Conservation (phyloP, 2,329 filamentous ascomycete species). For the Curvularia verruculosa region DNA sequence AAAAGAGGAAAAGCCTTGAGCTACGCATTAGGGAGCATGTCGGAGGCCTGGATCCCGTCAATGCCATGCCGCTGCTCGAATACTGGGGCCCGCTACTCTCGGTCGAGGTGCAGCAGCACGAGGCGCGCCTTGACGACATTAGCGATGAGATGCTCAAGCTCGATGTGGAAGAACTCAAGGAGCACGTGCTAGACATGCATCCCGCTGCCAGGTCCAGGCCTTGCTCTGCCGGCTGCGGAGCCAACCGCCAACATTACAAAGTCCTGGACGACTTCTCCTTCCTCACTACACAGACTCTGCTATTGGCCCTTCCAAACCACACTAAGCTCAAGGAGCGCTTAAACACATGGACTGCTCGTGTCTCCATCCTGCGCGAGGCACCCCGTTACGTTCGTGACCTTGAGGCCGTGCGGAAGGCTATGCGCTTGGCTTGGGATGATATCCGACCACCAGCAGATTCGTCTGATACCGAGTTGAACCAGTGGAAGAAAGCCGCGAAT, state of each 20-base stretch:
- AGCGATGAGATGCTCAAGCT: constrained; percentile 70
- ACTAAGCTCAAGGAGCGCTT: constrained; percentile 76
- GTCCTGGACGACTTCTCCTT: constrained; percentile 89
- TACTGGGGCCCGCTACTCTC: constrained; percentile 76
- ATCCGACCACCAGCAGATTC: constrained; percentile 53
- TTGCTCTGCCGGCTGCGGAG: constrained; percentile 49
- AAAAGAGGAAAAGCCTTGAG: constrained; percentile 41
- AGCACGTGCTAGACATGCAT: constrained; percentile 83
- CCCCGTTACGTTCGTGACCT: constrained; percentile 72
- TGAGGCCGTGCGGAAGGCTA: constrained; percentile 65
- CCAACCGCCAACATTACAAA: constrained; percentile 58
- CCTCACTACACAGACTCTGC: constrained; percentile 85
- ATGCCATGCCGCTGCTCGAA: constrained; percentile 40
- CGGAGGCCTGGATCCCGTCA: constrained; percentile 29
- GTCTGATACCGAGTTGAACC: constrained; percentile 42
- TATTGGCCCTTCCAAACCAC: constrained; percentile 85
- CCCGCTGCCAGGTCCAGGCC: constrained; percentile 54
- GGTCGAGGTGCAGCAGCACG: constrained; percentile 69
- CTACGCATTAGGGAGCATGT: constrained; percentile 41
- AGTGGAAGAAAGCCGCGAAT: constrained; percentile 51
- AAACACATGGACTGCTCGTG: constrained; percentile 76
- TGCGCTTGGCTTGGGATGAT: constrained; percentile 70
- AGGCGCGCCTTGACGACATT: constrained; percentile 76
- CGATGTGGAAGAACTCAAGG: constrained; percentile 86
- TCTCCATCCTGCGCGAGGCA: constrained; percentile 75